Evolutionary conservation across 768 basidiomycete genomes (phyloP).

Genomic region (Mycena haematopus): DNA sequence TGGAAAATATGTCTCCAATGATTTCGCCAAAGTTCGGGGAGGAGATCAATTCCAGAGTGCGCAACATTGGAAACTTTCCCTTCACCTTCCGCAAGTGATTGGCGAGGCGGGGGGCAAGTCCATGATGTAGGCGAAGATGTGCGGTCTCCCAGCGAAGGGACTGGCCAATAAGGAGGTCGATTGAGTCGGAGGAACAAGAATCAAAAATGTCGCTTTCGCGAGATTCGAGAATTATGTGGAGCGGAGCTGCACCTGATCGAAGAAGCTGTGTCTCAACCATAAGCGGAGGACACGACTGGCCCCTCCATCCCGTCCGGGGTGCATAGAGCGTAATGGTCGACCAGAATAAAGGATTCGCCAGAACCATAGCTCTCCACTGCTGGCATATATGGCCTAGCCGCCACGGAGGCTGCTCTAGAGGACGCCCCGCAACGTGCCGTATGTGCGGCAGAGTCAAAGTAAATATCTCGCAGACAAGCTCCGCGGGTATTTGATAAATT

Average conservation of each 20-base stretch:
- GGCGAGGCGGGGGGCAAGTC: too few species aligned
- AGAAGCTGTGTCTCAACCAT: neutral
- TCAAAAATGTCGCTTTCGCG: neutral
- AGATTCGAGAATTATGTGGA: neutral
- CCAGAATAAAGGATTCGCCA: neutral
- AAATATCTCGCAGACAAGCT: conserved; percentile 1
- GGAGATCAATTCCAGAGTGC: neutral
- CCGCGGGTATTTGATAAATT: neutral
- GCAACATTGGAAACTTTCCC: neutral
- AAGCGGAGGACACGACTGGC: neutral
- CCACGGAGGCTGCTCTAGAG: neutral
- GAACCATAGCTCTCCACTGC: neutral
- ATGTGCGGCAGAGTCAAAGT: neutral
- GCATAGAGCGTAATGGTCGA: neutral
- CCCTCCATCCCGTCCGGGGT: neutral
- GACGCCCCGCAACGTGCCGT: neutral
- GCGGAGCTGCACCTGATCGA: neutral
- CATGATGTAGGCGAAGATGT: neutral
- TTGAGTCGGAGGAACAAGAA: neutral
- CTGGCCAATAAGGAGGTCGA: neutral
- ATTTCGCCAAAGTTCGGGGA: neutral
- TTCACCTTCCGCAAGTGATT: neutral
- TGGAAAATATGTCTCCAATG: neutral
- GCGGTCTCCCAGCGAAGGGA: neutral
- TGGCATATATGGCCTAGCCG: neutral